phyloP scores from a whole-genome alignment of 2,329 filamentous ascomycete genomes.

The Gliomastix tumulicola region DNA sequence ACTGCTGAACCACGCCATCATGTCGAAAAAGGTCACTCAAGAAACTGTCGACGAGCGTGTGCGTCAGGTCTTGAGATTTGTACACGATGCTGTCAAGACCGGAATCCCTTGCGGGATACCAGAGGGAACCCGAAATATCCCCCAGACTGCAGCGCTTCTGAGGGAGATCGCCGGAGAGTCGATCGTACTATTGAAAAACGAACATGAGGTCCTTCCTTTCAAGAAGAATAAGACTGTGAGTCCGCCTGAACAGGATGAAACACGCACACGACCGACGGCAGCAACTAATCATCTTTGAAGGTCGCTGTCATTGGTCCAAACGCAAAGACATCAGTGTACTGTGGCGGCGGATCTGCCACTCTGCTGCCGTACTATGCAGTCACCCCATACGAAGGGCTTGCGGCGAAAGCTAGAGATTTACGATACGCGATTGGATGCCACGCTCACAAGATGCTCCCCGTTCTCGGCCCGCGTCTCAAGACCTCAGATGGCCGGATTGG shows the following conservation, averaged over 20 bases:
- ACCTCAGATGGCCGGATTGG: conserved; percentile 9
- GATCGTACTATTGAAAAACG: conserved; percentile 29
- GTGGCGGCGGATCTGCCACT: conserved; percentile 23
- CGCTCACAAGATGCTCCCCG: conserved; percentile 19
- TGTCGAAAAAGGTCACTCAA: conserved; percentile 11
- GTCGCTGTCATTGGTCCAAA: conserved; percentile 49
- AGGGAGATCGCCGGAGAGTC: conserved; percentile 31
- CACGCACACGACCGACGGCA: neutral
- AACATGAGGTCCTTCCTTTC: conserved; percentile 43
- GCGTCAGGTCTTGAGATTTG: conserved; percentile 20
- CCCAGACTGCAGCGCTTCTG: conserved; percentile 15
- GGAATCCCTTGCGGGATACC: conserved; percentile 9
- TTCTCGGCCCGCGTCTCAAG: conserved; percentile 11
- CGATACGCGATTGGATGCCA: conserved; percentile 13
- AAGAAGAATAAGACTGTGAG: conserved; percentile 9
- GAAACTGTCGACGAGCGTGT: conserved; percentile 16
- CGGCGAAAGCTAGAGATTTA: conserved; percentile 8
- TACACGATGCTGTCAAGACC: conserved; percentile 9
- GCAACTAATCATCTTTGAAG: conserved; percentile 9
- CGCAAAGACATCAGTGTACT: conserved; percentile 27
- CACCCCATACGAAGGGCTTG: conserved; percentile 21
- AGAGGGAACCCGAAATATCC: conserved; percentile 7
- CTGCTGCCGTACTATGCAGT: conserved; percentile 20
- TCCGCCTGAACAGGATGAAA: too few species aligned
- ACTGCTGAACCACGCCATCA: conserved; percentile 12